These are phyloP conservation scores for Boehmeria nivea DNA, from an alignment of 306 rosid species.

Conservation along the genomic window DNA sequence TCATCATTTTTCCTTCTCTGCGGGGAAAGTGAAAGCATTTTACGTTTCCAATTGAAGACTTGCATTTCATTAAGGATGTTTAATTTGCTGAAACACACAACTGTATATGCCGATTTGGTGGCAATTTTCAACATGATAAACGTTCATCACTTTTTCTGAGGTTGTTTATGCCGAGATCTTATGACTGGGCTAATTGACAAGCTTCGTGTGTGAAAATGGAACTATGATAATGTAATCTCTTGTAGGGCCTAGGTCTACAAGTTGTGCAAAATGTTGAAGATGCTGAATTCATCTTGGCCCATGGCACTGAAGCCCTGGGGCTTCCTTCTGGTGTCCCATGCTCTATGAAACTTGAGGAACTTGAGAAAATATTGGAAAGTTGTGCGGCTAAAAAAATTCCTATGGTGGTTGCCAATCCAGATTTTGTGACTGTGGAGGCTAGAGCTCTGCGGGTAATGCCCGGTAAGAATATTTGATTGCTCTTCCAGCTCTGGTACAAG, in stretches of 20 bases:
- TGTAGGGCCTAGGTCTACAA: slow-evolving; percentile 71
- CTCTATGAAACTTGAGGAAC: slow-evolving; percentile 66
- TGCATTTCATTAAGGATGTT: not conserved
- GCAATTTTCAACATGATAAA: slow-evolving; percentile 16
- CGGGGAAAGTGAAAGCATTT: not conserved
- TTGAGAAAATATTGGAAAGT: slow-evolving; percentile 63
- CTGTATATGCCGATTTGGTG: too few relatives aligned
- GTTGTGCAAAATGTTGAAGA: slow-evolving; percentile 74
- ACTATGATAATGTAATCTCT: slow-evolving; percentile 5
- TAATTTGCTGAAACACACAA: not conserved
- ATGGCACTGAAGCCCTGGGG: slow-evolving; percentile 95
- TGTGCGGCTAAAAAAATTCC: slow-evolving; percentile 80
- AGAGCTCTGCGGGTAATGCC: slow-evolving; percentile 89
- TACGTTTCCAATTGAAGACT: too few relatives aligned
- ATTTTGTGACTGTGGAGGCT: slow-evolving; percentile 91
- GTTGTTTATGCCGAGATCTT: not conserved
- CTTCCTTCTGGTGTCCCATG: slow-evolving; percentile 50
- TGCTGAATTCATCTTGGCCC: slow-evolving; percentile 90
- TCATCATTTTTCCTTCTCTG: too few relatives aligned
- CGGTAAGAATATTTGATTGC: slow-evolving; percentile 52
- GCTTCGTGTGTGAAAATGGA: not conserved
- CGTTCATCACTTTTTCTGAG: slow-evolving; percentile 9
- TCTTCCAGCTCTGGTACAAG: slow-evolving; percentile 7
- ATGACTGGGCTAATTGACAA: not conserved
- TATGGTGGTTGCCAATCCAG: slow-evolving; percentile 99